phyloP scores from a whole-genome alignment of 768 basidiomycete genomes.

The Amyloporia xantha region DNA sequence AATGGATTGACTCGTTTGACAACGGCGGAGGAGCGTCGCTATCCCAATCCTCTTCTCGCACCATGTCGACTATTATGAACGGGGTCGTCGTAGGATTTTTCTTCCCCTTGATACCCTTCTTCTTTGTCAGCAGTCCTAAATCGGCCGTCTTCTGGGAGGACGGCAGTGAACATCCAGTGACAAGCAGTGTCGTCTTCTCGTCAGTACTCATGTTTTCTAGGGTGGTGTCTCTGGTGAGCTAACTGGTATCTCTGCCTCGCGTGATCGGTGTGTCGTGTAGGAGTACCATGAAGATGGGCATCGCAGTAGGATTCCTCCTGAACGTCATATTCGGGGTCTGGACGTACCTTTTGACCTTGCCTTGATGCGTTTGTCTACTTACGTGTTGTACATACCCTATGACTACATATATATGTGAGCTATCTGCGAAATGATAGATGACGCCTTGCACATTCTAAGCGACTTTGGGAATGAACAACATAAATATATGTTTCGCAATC shows the following conservation, averaged over 20 bases:
- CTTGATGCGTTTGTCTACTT: constrained; percentile 27
- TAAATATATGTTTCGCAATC: too few species aligned
- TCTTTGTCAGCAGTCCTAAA: constrained; percentile 70
- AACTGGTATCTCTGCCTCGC: background rate
- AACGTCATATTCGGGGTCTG: constrained; percentile 83
- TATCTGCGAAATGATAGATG: too few species aligned
- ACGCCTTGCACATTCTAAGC: too few species aligned
- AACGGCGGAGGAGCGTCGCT: constrained; percentile 51
- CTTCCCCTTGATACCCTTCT: constrained; percentile 85
- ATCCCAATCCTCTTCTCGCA: constrained; percentile 49
- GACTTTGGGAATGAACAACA: too few species aligned
- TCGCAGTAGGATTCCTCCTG: constrained; percentile 77
- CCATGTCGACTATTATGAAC: constrained; percentile 63
- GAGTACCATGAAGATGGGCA: constrained; percentile 71
- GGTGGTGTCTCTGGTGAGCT: constrained; percentile 22
- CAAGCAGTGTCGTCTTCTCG: constrained; percentile 73
- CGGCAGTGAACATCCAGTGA: constrained; percentile 48
- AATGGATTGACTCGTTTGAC: constrained; percentile 87
- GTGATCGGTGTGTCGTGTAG: constrained; percentile 27
- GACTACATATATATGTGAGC: too few species aligned
- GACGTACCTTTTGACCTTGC: constrained; percentile 58
- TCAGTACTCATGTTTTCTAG: constrained; percentile 33
- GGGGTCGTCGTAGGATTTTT: constrained; percentile 89
- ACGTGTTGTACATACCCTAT: background rate
- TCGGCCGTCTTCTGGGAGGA: constrained; percentile 82